Evolutionary conservation across 1,284 basidiomycete genomes (phyloP), one percentile per base, ranked within the genome.

Genomic region (Microbotryum saponariae): DNA sequence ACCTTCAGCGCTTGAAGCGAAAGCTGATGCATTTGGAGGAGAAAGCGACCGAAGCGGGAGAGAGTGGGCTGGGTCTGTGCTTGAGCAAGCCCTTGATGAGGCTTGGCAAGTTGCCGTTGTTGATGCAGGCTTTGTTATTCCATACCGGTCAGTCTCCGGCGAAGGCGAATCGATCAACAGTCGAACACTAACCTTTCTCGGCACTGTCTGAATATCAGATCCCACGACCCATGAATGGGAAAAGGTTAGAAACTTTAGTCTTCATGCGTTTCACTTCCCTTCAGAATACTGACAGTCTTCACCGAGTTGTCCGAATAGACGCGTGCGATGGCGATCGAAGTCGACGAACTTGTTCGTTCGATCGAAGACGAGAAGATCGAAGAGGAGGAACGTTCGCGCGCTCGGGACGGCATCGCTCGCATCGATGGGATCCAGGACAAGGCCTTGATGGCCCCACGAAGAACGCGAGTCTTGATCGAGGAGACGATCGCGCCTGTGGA

Each of bases 361-460:
- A 97, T 98, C 63, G 94, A 98, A 76, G 92, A 97, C 73, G 91
- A 97, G 77, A 97, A 97, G 81, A 88, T 91, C 56, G 87, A 88
- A 73, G 89, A 89, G 75, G 94, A 97, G 75, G 92, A 96, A 74
- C 82, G 94, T 16, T 48, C 50, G 6, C 50, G 57, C 60, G 59
- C 63, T 7, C 81, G 92, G 18, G 94, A 98, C 76, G 87, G 89
- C 1, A 89, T 96, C 73, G 94, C 92, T 1, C 85, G 94, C 16
- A 97, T 98, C 52, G 94, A 97, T 63, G 93, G 93, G 0, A 79
- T 98, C 58, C 89, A 88, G 74, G 89, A 90, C 72, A 85, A 85
- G 74, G 70, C 75, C 18, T 79, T 98, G 55, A 89, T 91, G 58
- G 79, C 89, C 21, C 94, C 94, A 0, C 92, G 93, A 73, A 83